phyloP scores from a whole-genome alignment of 345 rosid genomes.

The Cardamine chenopodiifolia region DNA sequence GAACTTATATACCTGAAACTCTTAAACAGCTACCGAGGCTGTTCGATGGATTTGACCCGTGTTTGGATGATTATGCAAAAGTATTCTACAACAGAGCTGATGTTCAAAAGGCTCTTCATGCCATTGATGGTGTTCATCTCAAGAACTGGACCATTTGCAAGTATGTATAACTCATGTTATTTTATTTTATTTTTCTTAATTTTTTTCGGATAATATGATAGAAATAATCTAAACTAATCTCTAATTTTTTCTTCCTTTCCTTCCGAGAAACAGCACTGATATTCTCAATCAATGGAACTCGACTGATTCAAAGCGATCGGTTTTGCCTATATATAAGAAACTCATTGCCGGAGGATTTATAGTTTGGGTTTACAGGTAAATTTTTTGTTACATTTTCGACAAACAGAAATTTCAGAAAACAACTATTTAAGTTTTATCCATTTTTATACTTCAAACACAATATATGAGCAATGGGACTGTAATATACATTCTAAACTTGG shows the following conservation, averaged over 20 bases:
- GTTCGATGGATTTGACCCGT: constrained; percentile 84
- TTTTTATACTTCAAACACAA: neutral
- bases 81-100: constrained; percentile 74
- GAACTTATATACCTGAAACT: neutral
- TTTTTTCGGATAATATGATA: neutral
- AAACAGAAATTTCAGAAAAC: neutral
- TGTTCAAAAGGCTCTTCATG: constrained; percentile 83
- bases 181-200: neutral
- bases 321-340: constrained; percentile 76
- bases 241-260: too few species aligned
- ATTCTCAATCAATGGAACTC: constrained; percentile 47
- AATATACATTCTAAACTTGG: neutral
- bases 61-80: constrained; percentile 68
- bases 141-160: constrained; percentile 92
- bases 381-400: neutral
- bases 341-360: constrained; percentile 65
- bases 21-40: constrained; percentile 66
- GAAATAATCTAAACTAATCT: neutral
- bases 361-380: constrained; percentile 85
- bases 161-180: constrained; percentile 40
- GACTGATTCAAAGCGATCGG: constrained; percentile 54
- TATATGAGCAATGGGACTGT: neutral
- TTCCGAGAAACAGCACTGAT: constrained; percentile 41
- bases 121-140: constrained; percentile 51
- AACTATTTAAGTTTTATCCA: neutral